Evolutionary conservation across 2,329 filamentous ascomycete species (phyloP).

Genomic region (Fusarium udum): DNA sequence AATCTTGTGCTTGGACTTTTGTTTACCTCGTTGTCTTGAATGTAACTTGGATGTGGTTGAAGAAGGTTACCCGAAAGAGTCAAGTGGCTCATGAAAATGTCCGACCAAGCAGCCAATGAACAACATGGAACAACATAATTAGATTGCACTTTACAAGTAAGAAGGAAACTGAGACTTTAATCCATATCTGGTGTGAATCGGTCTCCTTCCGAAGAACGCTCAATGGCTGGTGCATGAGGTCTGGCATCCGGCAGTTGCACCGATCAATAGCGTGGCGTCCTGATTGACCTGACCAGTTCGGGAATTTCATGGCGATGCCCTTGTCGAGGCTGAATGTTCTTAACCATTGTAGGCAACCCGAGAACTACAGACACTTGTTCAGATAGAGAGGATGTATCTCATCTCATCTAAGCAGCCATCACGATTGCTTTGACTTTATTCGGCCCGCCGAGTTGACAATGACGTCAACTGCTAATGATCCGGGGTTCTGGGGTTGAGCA

Average conservation of each 20-base stretch:
- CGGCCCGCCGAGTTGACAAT: constrained; percentile 22
- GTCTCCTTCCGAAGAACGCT: not conserved
- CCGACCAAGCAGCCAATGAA: not conserved
- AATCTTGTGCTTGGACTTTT: not conserved
- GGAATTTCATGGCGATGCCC: not conserved
- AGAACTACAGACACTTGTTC: too few relatives aligned
- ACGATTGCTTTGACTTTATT: constrained; percentile 16
- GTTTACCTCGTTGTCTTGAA: not conserved
- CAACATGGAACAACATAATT: not conserved
- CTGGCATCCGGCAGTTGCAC: not conserved
- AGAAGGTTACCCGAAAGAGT: not conserved
- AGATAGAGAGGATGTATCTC: not conserved
- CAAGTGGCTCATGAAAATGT: not conserved
- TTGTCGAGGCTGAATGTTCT: not conserved
- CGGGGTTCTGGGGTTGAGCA: constrained; percentile 9
- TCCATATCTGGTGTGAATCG: too few relatives aligned
- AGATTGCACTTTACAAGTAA: not conserved
- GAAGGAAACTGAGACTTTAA: not conserved
- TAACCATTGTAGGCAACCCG: constrained; percentile 11
- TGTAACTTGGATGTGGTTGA: not conserved
- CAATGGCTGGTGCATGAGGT: not conserved
- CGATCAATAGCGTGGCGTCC: not conserved
- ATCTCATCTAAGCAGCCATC: not conserved
- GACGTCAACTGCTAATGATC: constrained; percentile 32
- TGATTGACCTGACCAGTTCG: not conserved